Conservation (phyloP, 352 stramenopile genomes). For the Pythium inflatum region DNA sequence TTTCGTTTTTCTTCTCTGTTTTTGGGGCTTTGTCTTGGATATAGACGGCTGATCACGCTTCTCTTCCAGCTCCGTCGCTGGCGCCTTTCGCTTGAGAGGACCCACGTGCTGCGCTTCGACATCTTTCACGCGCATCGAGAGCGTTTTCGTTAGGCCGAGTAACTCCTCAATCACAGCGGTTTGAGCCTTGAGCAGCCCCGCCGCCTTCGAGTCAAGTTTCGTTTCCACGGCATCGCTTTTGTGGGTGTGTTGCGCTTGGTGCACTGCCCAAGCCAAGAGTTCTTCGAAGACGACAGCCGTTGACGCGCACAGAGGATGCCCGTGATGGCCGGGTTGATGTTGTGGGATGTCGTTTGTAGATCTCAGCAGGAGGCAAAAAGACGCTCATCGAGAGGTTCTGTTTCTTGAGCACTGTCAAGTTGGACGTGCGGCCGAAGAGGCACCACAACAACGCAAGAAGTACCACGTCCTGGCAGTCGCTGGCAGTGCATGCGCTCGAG, state of each 20-base stretch:
- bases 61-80: background rate
- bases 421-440: too few species aligned
- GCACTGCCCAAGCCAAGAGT: background rate
- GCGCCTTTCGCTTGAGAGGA: background rate
- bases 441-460: slow-evolving; percentile 41
- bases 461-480: slow-evolving; percentile 41
- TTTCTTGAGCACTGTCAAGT: too few species aligned
- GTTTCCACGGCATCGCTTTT: background rate
- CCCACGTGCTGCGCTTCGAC: background rate
- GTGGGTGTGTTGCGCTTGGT: background rate
- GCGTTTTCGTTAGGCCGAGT: background rate
- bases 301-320: background rate
- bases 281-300: background rate
- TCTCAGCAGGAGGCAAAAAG: background rate
- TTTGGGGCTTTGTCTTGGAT: background rate
- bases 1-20: too few species aligned
- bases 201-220: background rate
- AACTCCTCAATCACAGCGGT: background rate
- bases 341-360: background rate
- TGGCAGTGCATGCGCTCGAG: slow-evolving; percentile 2
- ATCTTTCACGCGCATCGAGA: background rate
- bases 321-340: background rate
- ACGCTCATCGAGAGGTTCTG: too few species aligned
- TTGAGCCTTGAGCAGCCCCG: background rate
- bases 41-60: background rate